These are phyloP conservation scores for Phytophthora fragariae DNA, from an alignment of 352 stramenopile species.

Conservation along the genomic window DNA sequence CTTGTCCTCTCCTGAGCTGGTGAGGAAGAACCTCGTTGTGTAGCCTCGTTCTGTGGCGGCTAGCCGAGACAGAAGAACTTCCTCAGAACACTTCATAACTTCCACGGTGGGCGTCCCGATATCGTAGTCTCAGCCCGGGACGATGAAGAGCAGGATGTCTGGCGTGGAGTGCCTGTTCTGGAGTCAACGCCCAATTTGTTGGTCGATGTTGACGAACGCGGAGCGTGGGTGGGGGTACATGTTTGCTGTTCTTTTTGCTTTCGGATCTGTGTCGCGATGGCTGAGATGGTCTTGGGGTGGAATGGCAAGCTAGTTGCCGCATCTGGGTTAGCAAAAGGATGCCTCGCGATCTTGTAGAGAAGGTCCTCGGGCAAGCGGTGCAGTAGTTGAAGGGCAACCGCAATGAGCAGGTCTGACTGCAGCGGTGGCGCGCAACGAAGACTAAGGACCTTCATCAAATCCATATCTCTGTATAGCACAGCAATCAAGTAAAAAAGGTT, in stretches of 20 bases:
- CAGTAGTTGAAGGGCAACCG: slow-evolving; percentile 84
- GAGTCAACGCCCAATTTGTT: neutral
- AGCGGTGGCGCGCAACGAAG: slow-evolving; percentile 82
- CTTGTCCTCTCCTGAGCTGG: neutral
- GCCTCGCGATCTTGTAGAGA: slow-evolving; percentile 85
- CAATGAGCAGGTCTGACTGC: slow-evolving; percentile 86
- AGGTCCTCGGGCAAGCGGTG: slow-evolving; percentile 89
- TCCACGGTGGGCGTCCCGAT: slow-evolving; percentile 36
- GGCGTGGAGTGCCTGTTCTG: slow-evolving; percentile 14
- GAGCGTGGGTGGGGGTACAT: slow-evolving; percentile 1
- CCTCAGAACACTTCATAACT: slow-evolving; percentile 47
- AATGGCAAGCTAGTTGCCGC: slow-evolving; percentile 62
- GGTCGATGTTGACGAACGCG: slow-evolving; percentile 8
- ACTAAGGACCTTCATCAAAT: slow-evolving; percentile 91
- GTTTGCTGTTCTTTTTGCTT: slow-evolving; percentile 39
- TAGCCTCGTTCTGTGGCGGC: slow-evolving; percentile 7
- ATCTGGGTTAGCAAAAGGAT: slow-evolving; percentile 83
- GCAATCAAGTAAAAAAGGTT: slow-evolving; percentile 4
- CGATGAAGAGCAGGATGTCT: slow-evolving; percentile 24
- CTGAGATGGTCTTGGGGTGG: slow-evolving; percentile 55
- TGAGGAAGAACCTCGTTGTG: slow-evolving; percentile 31
- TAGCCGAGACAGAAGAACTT: slow-evolving; percentile 46
- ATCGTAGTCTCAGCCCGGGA: slow-evolving; percentile 19
- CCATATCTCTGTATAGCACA: slow-evolving; percentile 66
- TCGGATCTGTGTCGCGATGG: slow-evolving; percentile 54